Evolutionary conservation across 331 rosid species (phyloP).

Genomic region (Malus hybrid): DNA sequence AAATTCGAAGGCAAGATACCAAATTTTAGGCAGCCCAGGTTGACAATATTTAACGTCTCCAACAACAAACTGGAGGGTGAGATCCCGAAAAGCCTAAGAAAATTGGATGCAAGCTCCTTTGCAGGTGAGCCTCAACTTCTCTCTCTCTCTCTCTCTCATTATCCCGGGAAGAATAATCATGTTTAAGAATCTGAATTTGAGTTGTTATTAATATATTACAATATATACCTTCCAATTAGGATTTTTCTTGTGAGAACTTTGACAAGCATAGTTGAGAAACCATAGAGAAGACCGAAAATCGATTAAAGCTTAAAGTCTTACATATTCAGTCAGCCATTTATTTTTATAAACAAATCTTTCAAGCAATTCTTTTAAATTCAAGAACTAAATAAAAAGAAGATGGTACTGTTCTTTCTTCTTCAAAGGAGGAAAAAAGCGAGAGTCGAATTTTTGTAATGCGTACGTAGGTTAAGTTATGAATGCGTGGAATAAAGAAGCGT

Average conservation of each 20-base stretch:
- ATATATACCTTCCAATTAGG: neutral
- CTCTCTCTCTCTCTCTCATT: neutral
- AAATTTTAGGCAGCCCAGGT: constrained; percentile 18
- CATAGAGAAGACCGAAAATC: neutral
- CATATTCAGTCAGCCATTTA: neutral
- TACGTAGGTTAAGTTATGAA: too few species aligned
- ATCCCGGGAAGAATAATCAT: neutral
- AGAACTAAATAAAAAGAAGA: too few species aligned
- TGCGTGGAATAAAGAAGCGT: too few species aligned
- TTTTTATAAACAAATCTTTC: neutral
- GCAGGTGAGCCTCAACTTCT: constrained; percentile 35
- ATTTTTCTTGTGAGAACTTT: neutral
- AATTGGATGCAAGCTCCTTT: constrained; percentile 29
- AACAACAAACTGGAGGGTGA: constrained; percentile 46
- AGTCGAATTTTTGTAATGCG: too few species aligned
- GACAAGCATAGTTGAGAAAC: neutral
- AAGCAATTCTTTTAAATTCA: neutral
- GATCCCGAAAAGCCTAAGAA: constrained; percentile 34
- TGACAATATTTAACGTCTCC: constrained; percentile 29
- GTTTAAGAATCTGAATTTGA: neutral
- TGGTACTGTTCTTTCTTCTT: too few species aligned
- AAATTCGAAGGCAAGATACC: constrained; percentile 60
- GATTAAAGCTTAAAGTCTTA: neutral
- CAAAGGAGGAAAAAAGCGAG: too few species aligned
- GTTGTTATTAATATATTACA: neutral